Base-by-base conservation (phyloP, 306 rosid species). In the Mucuna pruriens region DNA sequence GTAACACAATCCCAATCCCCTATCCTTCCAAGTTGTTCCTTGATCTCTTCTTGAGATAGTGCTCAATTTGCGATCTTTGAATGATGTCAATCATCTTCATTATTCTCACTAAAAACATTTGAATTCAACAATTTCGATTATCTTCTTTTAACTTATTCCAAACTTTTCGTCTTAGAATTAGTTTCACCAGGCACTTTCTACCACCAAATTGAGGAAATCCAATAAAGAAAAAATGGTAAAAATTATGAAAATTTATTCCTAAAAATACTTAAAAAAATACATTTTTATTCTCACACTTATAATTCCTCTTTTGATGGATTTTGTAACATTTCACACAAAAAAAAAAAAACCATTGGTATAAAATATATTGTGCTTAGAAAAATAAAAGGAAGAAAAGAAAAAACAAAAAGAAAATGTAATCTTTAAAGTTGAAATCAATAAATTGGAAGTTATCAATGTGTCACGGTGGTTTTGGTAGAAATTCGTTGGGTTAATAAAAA, bases 1-100 rank as follows among this genome's bases (percentile, higher is more conserved):
- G 46, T 36, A 36, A 77, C n/a, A 0, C 55, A 0, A 8, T 83
- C 74, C 83, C 80, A 80, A 36, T 57, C 55, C 19, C 13, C 4
- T 23, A 75, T 1, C n/a, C 26, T 57, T 4, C 1, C 58, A 12
- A 79, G 83, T 23, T 33, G 75, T 2, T 15, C 0, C 26, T 71
- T 33, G 17, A 79, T 70, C 23, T 79, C 83, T 63, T 86, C 63
- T 45, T 83, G 57, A 13, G 79, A 55, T 79, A 83, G 48, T 86
- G 87, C 0, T 78, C 42, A 42, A 86, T 79, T 46, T 85, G 85
- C 0, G 80, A 39, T 44, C 75, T 39, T 54, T 86, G 89, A 54
- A 83, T 80, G 39, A 44, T 71, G 73, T 83, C 89, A 12, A 83
- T 83, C 85, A 83, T 69, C 39, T 75, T 71, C 70, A 86, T 13